These are phyloP conservation scores for Boehmeria nivea DNA, from an alignment of 306 rosid species.

Conservation along the genomic window DNA sequence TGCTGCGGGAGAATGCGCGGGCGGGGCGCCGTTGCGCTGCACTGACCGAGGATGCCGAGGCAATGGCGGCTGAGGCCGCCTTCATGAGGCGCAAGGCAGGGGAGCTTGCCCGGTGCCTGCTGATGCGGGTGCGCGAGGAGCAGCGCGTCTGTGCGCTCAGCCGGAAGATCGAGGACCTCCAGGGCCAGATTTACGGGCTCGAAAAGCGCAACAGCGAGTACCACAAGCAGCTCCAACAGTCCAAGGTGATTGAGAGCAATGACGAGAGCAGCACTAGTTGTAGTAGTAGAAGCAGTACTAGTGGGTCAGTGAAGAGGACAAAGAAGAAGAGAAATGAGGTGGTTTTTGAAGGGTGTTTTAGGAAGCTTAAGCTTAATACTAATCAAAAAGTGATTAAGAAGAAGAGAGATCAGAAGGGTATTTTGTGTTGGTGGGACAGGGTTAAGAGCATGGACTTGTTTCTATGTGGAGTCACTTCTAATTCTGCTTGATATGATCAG, in stretches of 20 bases:
- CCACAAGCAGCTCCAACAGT: slow-evolving; percentile 50
- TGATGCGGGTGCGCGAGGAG: slow-evolving; percentile 79
- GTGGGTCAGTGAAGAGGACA: neutral
- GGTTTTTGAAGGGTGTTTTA: slow-evolving; percentile 48
- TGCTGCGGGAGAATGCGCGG: slow-evolving; percentile 77
- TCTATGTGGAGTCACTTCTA: slow-evolving; percentile 52
- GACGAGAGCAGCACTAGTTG: neutral
- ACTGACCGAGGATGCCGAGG: slow-evolving; percentile 72
- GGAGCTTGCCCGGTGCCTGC: slow-evolving; percentile 72
- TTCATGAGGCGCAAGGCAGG: slow-evolving; percentile 66
- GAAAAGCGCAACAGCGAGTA: slow-evolving; percentile 88
- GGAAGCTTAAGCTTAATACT: slow-evolving; percentile 34
- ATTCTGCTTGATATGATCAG: slow-evolving; percentile 5
- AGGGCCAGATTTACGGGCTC: slow-evolving; percentile 70
- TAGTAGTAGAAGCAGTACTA: slow-evolving; percentile 3
- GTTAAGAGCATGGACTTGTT: slow-evolving; percentile 75
- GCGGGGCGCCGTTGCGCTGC: slow-evolving; percentile 51
- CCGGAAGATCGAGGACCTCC: slow-evolving; percentile 77
- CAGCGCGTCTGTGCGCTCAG: slow-evolving; percentile 71
- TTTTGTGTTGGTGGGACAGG: slow-evolving; percentile 45
- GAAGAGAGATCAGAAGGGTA: slow-evolving; percentile 24
- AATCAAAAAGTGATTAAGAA: slow-evolving; percentile 30
- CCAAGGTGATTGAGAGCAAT: slow-evolving; percentile 13
- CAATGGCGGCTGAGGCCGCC: slow-evolving; percentile 55
- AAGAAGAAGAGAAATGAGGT: slow-evolving; percentile 32